phyloP scores from a whole-genome alignment of 2,329 filamentous ascomycete species.

The Zymoseptoria brevis region DNA sequence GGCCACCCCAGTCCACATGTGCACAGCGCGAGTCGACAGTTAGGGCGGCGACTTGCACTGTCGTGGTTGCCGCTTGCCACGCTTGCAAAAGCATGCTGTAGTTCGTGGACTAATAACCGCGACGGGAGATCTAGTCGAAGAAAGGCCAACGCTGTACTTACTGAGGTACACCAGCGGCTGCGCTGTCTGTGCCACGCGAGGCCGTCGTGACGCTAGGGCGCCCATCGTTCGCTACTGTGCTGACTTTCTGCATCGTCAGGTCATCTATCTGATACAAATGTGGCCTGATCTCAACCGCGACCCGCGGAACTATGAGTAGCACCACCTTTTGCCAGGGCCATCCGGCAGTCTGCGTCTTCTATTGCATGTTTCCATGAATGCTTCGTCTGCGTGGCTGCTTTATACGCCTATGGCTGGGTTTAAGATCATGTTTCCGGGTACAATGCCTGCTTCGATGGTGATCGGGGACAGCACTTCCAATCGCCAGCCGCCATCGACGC shows the following conservation, averaged over 20 bases:
- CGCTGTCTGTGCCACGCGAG: neutral
- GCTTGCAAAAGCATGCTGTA: neutral
- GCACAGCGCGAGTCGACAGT: neutral
- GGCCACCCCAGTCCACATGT: neutral
- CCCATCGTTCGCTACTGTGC: neutral
- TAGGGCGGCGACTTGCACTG: neutral
- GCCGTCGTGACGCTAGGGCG: neutral
- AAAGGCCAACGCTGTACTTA: neutral
- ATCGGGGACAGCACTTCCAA: neutral
- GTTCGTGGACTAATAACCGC: neutral
- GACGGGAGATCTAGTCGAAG: neutral
- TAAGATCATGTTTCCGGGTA: neutral
- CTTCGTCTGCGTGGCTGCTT: neutral
- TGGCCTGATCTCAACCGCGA: neutral
- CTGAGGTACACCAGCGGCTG: neutral
- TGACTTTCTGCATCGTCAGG: neutral
- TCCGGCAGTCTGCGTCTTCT: neutral
- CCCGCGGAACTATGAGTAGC: neutral
- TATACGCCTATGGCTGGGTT: neutral
- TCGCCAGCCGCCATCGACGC: neutral
- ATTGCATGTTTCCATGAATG: neutral
- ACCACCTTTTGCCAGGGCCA: neutral
- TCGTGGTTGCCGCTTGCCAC: neutral
- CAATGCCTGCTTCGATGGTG: neutral
- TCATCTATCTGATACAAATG: neutral